These are phyloP conservation scores for Macrotyloma uniflorum DNA, from an alignment of 306 rosid genomes.

Conservation along the genomic window DNA sequence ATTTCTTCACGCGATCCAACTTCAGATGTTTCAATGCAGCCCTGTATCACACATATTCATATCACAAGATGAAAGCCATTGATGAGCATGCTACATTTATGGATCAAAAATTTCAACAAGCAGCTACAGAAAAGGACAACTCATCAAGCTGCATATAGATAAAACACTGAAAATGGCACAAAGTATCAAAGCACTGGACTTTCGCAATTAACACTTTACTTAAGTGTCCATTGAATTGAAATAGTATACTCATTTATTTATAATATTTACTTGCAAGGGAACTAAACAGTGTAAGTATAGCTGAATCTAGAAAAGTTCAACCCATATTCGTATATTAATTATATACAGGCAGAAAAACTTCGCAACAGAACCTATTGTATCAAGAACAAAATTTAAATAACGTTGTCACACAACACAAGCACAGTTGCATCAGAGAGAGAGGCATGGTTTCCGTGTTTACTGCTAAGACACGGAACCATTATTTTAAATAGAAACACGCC, in stretches of 20 bases:
- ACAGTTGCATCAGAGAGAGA: not conserved
- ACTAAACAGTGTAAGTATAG: not conserved
- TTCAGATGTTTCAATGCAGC: constrained; percentile 79
- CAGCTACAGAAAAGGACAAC: not conserved
- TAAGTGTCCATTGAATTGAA: not conserved
- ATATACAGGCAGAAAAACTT: not conserved
- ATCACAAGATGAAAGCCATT: constrained; percentile 1
- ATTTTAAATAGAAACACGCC: not conserved
- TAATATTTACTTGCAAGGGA: not conserved
- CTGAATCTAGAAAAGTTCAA: not conserved
- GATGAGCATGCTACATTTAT: not conserved
- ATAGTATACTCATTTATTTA: not conserved
- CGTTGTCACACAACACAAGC: not conserved
- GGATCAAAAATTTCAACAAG: not conserved
- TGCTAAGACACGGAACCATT: not conserved
- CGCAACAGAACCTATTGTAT: not conserved
- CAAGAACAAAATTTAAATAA: not conserved
- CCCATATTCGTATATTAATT: not conserved
- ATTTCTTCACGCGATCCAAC: constrained; percentile 77
- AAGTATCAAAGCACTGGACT: constrained; percentile 1
- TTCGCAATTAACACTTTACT: not conserved
- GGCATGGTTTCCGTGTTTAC: not conserved
- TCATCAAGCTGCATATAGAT: not conserved
- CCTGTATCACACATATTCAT: constrained; percentile 46
- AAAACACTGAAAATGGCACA: not conserved